Base-by-base conservation (phyloP, 176 grass and related monocot species). In the Areca catechu region DNA sequence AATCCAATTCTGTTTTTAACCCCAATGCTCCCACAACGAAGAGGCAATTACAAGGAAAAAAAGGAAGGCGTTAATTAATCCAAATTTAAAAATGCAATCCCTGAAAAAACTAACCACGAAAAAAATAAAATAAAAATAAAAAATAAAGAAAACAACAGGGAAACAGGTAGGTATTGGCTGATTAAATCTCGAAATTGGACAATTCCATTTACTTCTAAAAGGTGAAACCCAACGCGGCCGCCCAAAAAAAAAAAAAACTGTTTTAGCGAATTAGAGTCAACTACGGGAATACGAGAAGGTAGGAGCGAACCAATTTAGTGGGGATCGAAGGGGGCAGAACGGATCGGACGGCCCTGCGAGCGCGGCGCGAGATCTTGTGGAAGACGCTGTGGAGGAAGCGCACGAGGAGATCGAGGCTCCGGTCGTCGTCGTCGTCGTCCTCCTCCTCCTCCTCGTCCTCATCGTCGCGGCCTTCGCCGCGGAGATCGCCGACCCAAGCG, bases 281-380 rank as follows among this genome's bases (percentile, higher is more conserved):
- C 34, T 22, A 43, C n/a, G 20, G n/a, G 29, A 27, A 19, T 10
- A 70, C 23, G 14, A 57, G 56, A 20, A 57, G 14, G 17, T 15
- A 5, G 14, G 22, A 47, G 73, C 70, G 49, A 57, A 96, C 91
- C 86, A 87, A 74, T 82, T 90, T 88, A 17, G 86, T 74, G 22
- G 91, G 72, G 61, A 96, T 79, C 50, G 86, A 86, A 67, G 91
- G 83, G 74, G 91, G 91, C 71, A 96, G 80, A 57, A 96, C 80
- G 73, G 86, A 76, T 72, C 91, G 81, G 50, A 71, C 91, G 16
- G 86, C 86, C 66, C 77, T 85, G 67, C 83, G 74, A 16, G 82
- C 86, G 29, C 80, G 75, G 64, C 83, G 80, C 20, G 91, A 96
- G 19, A 69, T 72, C 56, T 86, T 96, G 63, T 51, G 79, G 77